Evolutionary conservation across 164 flowering plant genomes (phyloP), one percentile per base, ranked within the genome.

Genomic region (Cinnamomum micranthum): DNA sequence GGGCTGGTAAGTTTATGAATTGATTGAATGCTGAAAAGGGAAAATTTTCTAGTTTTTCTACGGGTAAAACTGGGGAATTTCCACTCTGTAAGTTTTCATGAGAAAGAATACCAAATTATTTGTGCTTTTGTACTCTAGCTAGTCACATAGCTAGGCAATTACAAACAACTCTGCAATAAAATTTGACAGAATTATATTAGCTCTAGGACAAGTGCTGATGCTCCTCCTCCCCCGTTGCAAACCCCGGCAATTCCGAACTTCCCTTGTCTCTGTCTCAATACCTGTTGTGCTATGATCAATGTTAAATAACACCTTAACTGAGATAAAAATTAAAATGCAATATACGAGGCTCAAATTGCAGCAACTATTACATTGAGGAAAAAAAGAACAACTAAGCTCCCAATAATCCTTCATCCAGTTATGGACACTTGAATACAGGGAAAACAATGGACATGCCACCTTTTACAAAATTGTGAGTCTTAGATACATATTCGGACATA

Each of bases 171-270:
- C n/a, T n/a, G 20, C 17, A 55, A 55, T 15, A 81, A 73, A 82
- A 77, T 41, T 25, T 22, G 75, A 75, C 77, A 80, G 51, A 74
- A 90, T 89, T 86, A 92, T 88, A 89, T 82, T 80, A 86, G 88
- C 84, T 92, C 90, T 69, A 92, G 78, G 71, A 92, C 97, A 27
- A 92, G 87, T 6, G 97, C 89, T 70, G 95, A 92, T 75, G 97
- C 97, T 41, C 95, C 97, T 69, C 95, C 97, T 71, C 97, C 97
- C 2, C 97, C 97, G 77, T 92, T 92, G 83, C 97, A 92, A 51
- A 90, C 81, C 50, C 85, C 88, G 73, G 79, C 90, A 50, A 89
- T 89, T 22, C 97, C 97, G 75, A 84, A 87, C 77, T 80, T 92
- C 50, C 89, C 97, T 33, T 81, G 85, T 71, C 80, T 89, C 22